A percentile compares a stretch with the other conserved stretches of the same genome.
phyloP scores from a whole-genome alignment of 2,329 filamentous ascomycete genomes.

The Xylaria digitata region DNA sequence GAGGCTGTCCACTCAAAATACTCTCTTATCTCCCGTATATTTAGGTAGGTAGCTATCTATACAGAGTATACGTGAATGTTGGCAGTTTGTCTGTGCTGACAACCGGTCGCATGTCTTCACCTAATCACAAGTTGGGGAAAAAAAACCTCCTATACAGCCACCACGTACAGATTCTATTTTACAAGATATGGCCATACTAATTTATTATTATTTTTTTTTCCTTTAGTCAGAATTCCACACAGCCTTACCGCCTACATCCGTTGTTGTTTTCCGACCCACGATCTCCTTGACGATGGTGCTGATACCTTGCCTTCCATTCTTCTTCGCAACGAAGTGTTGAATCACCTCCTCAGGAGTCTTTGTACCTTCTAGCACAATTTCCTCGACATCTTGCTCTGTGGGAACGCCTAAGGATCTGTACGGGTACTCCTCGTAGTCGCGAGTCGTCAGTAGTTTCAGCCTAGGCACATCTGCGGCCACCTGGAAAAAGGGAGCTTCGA shows the following conservation, averaged over 20 bases:
- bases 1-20: slow-evolving; percentile 12
- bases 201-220: slow-evolving; percentile 5
- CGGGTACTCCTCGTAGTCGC: slow-evolving; percentile 79
- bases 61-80: neutral
- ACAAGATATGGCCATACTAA: slow-evolving; percentile 29
- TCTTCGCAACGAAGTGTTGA: slow-evolving; percentile 68
- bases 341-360: slow-evolving; percentile 69
- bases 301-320: slow-evolving; percentile 75
- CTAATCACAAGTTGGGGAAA: neutral
- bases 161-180: slow-evolving; percentile 33
- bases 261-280: slow-evolving; percentile 68
- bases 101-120: slow-evolving; percentile 4
- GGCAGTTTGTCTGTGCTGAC: neutral
- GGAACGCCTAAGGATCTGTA: slow-evolving; percentile 77
- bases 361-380: slow-evolving; percentile 55
- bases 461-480: slow-evolving; percentile 57
- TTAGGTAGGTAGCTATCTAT: neutral
- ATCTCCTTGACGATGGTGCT: slow-evolving; percentile 76
- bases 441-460: slow-evolving; percentile 70
- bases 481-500: slow-evolving; percentile 76
- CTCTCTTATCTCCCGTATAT: slow-evolving; percentile 19
- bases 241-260: slow-evolving; percentile 57
- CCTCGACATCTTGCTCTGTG: slow-evolving; percentile 70
- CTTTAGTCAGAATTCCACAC: slow-evolving; percentile 50
- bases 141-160: neutral